phyloP scores from a whole-genome alignment of 805 yeast genomes.

The Saccharomycopsis capsularis region DNA sequence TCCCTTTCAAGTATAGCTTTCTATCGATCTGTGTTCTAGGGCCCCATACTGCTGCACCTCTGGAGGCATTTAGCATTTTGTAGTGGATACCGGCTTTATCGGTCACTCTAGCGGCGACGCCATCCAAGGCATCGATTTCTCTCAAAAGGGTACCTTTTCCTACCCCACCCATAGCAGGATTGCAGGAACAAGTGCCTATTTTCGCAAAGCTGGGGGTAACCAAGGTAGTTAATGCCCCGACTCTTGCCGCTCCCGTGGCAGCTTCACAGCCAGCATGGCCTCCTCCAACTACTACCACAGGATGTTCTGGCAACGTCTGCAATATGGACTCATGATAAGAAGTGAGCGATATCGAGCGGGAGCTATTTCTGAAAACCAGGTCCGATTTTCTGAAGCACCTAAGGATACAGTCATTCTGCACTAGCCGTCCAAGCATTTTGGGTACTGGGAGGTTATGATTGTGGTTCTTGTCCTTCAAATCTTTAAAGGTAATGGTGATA shows the following conservation, averaged over 20 bases:
- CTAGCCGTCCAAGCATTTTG: no score
- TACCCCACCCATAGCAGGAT: conserved; percentile 97
- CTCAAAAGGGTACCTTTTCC: conserved; percentile 91
- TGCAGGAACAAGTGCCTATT: conserved; percentile 93
- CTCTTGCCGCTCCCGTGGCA: conserved; percentile 83
- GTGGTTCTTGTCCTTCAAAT: no score
- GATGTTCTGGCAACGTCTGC: conserved; percentile 32
- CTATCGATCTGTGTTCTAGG: conserved; percentile 96
- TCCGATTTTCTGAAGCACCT: no score
- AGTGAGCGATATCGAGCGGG: conserved; percentile 27
- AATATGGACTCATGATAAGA: conserved; percentile 33
- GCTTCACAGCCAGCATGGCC: conserved; percentile 99
- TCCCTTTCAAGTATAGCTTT: conserved; percentile 62
- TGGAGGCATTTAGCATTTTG: conserved; percentile 73
- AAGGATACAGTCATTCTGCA: no score
- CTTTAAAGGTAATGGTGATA: no score
- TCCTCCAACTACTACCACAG: conserved; percentile 89
- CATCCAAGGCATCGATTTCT: conserved; percentile 96
- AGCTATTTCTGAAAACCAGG: no score
- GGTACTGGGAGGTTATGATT: background rate
- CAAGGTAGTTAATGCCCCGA: conserved; percentile 64
- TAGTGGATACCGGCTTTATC: conserved; percentile 92
- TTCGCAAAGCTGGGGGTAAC: conserved; percentile 70
- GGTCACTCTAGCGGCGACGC: conserved; percentile 78
- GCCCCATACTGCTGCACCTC: conserved; percentile 97